These are phyloP conservation scores for Rhodotorula sp. DNA, from an alignment of 1,284 basidiomycete genomes.

Conservation along the genomic window DNA sequence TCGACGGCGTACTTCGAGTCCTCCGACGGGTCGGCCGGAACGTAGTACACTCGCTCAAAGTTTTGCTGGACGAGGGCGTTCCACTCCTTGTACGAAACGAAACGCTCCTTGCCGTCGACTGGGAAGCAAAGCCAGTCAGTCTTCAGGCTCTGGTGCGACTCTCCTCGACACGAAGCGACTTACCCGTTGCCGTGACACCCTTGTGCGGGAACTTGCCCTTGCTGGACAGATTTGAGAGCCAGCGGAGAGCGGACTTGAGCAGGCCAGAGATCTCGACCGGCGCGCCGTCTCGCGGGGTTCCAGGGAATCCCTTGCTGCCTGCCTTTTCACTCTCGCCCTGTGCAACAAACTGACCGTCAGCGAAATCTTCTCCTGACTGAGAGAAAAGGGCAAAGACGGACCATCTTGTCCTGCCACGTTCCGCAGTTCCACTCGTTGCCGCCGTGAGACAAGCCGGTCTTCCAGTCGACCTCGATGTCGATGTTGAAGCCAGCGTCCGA, in stretches of 20 bases:
- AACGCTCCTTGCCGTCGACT: slow-evolving; percentile 70
- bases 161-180: slow-evolving; percentile 46
- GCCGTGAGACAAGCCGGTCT: slow-evolving; percentile 83
- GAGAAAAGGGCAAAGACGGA: slow-evolving; percentile 5
- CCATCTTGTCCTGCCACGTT: slow-evolving; percentile 47
- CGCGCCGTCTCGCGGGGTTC: slow-evolving; percentile 91
- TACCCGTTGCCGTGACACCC: slow-evolving; percentile 77
- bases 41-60: slow-evolving; percentile 88
- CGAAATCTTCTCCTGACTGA: background rate
- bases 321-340: slow-evolving; percentile 82
- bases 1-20: slow-evolving; percentile 74
- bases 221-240: slow-evolving; percentile 70
- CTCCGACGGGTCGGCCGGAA: slow-evolving; percentile 71
- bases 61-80: slow-evolving; percentile 74
- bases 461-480: slow-evolving; percentile 90
- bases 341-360: background rate
- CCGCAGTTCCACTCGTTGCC: slow-evolving; percentile 66
- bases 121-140: slow-evolving; percentile 1
- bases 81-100: slow-evolving; percentile 91
- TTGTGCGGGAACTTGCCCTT: slow-evolving; percentile 81
- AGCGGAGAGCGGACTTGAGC: slow-evolving; percentile 86
- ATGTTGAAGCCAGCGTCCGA: slow-evolving; percentile 89
- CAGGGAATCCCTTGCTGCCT: slow-evolving; percentile 89
- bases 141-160: background rate
- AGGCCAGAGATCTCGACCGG: slow-evolving; percentile 94